phyloP scores from a whole-genome alignment of 495 filamentous ascomycete species.

The Annulohypoxylon stygium region DNA sequence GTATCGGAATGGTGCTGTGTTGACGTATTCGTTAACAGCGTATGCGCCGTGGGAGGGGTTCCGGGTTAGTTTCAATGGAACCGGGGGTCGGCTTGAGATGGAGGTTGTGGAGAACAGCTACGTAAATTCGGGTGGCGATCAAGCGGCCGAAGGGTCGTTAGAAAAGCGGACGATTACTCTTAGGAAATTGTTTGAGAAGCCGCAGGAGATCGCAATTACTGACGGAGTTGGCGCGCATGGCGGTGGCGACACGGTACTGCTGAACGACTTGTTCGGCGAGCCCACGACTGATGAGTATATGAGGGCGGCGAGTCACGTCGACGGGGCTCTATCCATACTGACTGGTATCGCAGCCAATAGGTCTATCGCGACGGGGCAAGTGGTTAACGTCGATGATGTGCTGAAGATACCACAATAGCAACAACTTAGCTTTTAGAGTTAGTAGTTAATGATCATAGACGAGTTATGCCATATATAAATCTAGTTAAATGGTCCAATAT shows the following conservation, averaged over 20 bases:
- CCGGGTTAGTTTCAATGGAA: conserved; percentile 62
- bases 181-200: conserved; percentile 60
- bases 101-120: conserved; percentile 65
- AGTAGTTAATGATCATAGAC: conserved; percentile 12
- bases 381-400: conserved; percentile 62
- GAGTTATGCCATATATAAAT: conserved; percentile 18
- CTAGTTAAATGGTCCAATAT: background rate
- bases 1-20: conserved; percentile 65
- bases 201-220: conserved; percentile 58
- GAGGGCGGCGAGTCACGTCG: conserved; percentile 62
- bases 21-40: conserved; percentile 62
- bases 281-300: conserved; percentile 58
- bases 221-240: conserved; percentile 59
- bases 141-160: conserved; percentile 58
- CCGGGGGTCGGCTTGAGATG: conserved; percentile 59
- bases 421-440: background rate
- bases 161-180: conserved; percentile 56
- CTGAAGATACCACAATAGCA: conserved; percentile 50
- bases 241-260: conserved; percentile 59
- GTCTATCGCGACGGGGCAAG: conserved; percentile 66
- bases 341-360: conserved; percentile 70
- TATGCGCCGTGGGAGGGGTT: conserved; percentile 66
- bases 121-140: conserved; percentile 62
- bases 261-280: conserved; percentile 62
- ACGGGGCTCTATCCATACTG: conserved; percentile 68